Base-by-base conservation (phyloP, 2,329 filamentous ascomycete genomes). In the Phaeosphaeriaceae sp. region DNA sequence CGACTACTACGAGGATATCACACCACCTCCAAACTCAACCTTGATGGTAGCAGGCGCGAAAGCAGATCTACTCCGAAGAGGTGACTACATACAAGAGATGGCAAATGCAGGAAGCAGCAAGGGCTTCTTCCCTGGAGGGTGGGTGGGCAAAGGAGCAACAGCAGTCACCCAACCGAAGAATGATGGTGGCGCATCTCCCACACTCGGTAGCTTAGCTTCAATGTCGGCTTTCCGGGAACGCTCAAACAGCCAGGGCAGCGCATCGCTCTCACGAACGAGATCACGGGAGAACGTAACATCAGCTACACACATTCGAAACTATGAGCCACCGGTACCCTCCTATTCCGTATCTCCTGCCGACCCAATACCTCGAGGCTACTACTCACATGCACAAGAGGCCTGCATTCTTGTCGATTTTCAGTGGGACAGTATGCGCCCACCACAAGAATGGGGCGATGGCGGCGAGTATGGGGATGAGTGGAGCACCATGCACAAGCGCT, bases 391-490 rank as follows among this genome's bases (percentile, higher is more conserved):
- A 7, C 85, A 92, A 54, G 91, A 97, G 68, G 85, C 88, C 11
- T 97, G 92, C 66, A 81, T 90, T 4, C 83, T 89, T 42, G 82
- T 97, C n/a, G 94, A 99, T 73, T 95, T 90, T 65, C 89, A 93
- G 63, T 99, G 94, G 93, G 92, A 99, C 67, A 97, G 92, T 51
- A 93, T 92, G 81, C 83, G 89, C 12, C 77, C 82, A 2, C 85
- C 89, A 0, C 81, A 90, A 35, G 80, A 87, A 54, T 97, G 94
- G 89, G 93, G 92, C 6, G 87, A 91, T 63, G 93, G 93, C 8
- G 94, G 93, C 32, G 83, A 87, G 35, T 89, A 90, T 62, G 92
- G 90, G 1, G 94, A 99, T 73, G 94, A 97, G 74, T 99, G 94
- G 94, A 89, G 90, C 23, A 81, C 86, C 3, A 97, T 99, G 94